Percentiles rank a stretch among this genome's conserved stretches.
Conservation (phyloP, 176 grass and related monocot species). For the Eragrostis nindensis region DNA sequence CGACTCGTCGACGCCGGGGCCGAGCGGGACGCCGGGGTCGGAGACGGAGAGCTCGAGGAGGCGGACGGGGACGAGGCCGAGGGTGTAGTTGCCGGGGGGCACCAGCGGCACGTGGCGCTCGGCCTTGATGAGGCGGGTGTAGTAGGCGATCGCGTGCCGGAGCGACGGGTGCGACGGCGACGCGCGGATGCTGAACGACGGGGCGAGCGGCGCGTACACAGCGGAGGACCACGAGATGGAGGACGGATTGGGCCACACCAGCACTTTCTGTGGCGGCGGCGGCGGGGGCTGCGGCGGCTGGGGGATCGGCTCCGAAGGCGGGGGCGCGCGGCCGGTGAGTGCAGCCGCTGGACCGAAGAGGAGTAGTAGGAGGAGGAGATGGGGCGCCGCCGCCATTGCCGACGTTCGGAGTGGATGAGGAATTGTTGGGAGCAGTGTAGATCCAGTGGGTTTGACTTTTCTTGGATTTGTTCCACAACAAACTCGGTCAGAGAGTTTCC, state of each 20-base stretch:
- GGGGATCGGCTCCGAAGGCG: neutral
- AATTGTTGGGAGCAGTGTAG: neutral
- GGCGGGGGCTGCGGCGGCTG: neutral
- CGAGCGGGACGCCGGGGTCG: slow-evolving; percentile 56
- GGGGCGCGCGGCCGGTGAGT: neutral
- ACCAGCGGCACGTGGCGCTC: slow-evolving; percentile 77
- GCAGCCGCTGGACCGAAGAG: slow-evolving; percentile 22
- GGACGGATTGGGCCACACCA: slow-evolving; percentile 79
- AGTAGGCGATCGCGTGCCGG: slow-evolving; percentile 63
- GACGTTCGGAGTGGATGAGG: neutral
- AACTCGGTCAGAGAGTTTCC: no score
- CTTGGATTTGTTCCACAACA: no score
- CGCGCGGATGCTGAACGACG: slow-evolving; percentile 67
- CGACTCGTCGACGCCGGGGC: slow-evolving; percentile 72
- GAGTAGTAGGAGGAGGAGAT: slow-evolving; percentile 33
- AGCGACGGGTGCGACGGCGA: slow-evolving; percentile 64
- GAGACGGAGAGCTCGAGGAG: slow-evolving; percentile 65
- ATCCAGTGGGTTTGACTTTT: neutral
- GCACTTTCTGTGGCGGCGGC: slow-evolving; percentile 41
- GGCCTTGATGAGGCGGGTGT: slow-evolving; percentile 63
- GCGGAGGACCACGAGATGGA: slow-evolving; percentile 63
- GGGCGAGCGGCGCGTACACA: slow-evolving; percentile 57
- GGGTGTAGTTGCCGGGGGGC: slow-evolving; percentile 46
- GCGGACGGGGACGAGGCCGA: slow-evolving; percentile 36
- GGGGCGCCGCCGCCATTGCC: slow-evolving; percentile 40